Evolutionary conservation across 169 alveolate species (phyloP).

Genomic region (Plasmodium knowlesi): DNA sequence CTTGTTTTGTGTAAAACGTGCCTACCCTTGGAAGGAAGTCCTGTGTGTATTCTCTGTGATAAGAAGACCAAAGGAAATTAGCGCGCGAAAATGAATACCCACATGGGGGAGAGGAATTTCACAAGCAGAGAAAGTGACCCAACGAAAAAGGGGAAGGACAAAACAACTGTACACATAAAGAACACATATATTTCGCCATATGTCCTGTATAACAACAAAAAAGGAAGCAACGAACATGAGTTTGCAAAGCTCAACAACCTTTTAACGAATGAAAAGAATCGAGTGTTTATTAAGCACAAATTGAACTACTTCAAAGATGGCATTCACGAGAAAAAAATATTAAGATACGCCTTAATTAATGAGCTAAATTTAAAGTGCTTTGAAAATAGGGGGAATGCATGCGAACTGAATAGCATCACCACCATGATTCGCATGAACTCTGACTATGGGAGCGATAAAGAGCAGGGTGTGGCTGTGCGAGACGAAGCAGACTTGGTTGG

Average conservation of each 20-base stretch:
- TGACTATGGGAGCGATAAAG: slow-evolving; percentile 30
- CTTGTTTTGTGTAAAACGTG: neutral
- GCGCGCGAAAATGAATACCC: neutral
- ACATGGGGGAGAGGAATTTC: neutral
- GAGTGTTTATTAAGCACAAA: slow-evolving; percentile 11
- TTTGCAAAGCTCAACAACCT: slow-evolving; percentile 27
- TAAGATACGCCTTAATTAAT: slow-evolving; percentile 37
- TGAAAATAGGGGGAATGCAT: slow-evolving; percentile 26
- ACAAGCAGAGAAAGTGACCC: neutral
- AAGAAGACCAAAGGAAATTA: neutral
- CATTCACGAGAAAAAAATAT: slow-evolving; percentile 19
- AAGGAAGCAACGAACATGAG: slow-evolving; percentile 6
- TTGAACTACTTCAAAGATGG: slow-evolving; percentile 13
- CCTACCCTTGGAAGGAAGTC: neutral
- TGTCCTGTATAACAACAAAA: slow-evolving; percentile 44
- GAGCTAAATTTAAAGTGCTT: neutral
- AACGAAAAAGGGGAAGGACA: neutral
- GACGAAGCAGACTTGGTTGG: slow-evolving; percentile 28
- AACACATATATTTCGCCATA: slow-evolving; percentile 72
- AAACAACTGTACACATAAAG: slow-evolving; percentile 53
- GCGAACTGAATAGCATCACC: slow-evolving; percentile 44
- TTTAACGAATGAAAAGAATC: slow-evolving; percentile 13
- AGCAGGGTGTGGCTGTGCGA: slow-evolving; percentile 28
- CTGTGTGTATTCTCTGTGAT: neutral
- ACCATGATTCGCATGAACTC: slow-evolving; percentile 53